These are phyloP conservation scores for Leccinum solheimii DNA, from an alignment of 1,284 basidiomycete genomes.

Conservation along the genomic window DNA sequence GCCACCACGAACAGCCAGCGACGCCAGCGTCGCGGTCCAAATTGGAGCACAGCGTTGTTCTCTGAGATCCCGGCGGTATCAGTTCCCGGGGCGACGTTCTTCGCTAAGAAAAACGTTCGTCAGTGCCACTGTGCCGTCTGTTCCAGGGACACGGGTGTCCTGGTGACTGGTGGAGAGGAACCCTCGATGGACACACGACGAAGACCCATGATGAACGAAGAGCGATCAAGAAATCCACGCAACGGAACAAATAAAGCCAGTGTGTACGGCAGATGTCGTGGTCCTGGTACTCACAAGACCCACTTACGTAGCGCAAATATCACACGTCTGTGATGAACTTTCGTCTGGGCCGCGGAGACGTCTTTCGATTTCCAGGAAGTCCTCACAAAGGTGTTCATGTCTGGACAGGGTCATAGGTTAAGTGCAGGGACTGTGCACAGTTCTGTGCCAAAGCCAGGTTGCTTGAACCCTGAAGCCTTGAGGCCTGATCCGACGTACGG, in stretches of 20 bases:
- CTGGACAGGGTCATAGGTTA: constrained; percentile 1
- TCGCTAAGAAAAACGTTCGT: background rate
- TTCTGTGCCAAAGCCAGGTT: background rate
- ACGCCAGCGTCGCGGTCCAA: background rate
- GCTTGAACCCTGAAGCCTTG: constrained; percentile 3
- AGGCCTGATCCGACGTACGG: background rate
- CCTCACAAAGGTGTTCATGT: constrained; percentile 8
- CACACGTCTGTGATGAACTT: background rate
- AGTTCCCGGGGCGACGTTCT: background rate
- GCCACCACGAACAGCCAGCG: background rate
- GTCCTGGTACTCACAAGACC: background rate
- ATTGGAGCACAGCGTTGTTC: background rate
- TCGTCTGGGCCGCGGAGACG: constrained; percentile 6
- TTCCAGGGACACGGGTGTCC: background rate
- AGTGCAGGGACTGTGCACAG: background rate
- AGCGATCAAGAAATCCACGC: background rate
- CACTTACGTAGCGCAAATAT: constrained; percentile 3
- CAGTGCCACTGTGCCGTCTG: background rate
- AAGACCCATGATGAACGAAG: background rate
- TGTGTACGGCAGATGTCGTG: background rate
- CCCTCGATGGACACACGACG: background rate
- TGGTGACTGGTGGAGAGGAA: background rate
- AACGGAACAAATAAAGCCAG: background rate
- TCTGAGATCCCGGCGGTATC: background rate
- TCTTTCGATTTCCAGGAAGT: constrained; percentile 8